Base-by-base conservation (phyloP, 1,284 basidiomycete species). In the Polyporus tsugae region DNA sequence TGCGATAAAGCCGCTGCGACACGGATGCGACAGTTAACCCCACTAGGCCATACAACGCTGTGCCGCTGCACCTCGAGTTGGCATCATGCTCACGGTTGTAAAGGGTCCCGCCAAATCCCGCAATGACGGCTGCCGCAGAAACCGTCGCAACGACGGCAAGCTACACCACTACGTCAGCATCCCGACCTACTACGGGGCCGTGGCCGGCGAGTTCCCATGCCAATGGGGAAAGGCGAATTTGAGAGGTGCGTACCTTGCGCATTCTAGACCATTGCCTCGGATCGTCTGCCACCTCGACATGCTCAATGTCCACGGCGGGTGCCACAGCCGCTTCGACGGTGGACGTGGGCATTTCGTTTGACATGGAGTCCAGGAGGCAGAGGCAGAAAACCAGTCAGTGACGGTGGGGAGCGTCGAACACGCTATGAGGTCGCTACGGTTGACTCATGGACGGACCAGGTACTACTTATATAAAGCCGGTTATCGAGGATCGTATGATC, bases 241-340 rank as follows among this genome's bases (percentile, higher is more conserved):
- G 55, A 19, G 15, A 29, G 13, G 25, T 59, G 70, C 72, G 29
- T 61, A 87, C 90, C 86, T 97, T 96, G 75, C 90, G 88, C 58
- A 81, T 70, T 19, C 75, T 68, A 1, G 87, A 87, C 95, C 95
- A 97, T 70, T 84, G 76, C 58, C 93, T 83, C 10, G 95, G 95
- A 80, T 96, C 95, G 75, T 96, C 87, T 10, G 84, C 79, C 3
- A 96, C 94, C 15, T 85, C 82, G 38, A 85, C 82, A 76, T 91
- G 89, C 73, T 92, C 91, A 65, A 92, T 91, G 77, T 92, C 90
- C 6, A 55, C 53, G 25, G 67, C 35, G 22, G 66, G 55, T n/a
- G 60, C 44, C 13, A 46, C 15, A 19, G 33, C 17, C 6, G 57
- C 38, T 2, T 22, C 15, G n/a, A 25, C 10, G 22, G 22, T 52